These are phyloP conservation scores for Nyctanthes arbortristis DNA, from an alignment of 257 asterid species.

Conservation along the genomic window DNA sequence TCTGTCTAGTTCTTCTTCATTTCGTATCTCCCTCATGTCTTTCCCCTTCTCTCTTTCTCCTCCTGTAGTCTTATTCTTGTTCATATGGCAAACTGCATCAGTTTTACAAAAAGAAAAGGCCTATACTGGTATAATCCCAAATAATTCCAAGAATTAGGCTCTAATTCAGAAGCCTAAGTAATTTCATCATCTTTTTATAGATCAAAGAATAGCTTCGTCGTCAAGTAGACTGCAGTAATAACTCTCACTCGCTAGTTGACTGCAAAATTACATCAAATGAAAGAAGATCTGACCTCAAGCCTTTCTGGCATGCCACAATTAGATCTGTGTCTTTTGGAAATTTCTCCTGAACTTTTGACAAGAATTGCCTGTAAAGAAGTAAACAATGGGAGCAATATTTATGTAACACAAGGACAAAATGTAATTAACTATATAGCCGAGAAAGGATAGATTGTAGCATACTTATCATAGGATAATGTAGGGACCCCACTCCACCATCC, in stretches of 20 bases:
- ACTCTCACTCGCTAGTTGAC: neutral
- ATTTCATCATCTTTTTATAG: neutral
- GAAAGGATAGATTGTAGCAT: conserved; percentile 21
- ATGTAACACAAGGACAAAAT: conserved; percentile 6
- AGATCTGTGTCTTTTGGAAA: conserved; percentile 82
- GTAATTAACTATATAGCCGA: conserved; percentile 4
- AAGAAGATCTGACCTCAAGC: conserved; percentile 71
- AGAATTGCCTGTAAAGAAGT: conserved; percentile 53
- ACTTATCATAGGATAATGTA: conserved; percentile 67
- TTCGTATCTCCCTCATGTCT: no score
- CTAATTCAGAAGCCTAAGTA: neutral
- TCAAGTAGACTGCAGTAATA: neutral
- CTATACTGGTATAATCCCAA: neutral
- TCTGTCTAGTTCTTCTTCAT: no score
- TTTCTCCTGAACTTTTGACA: conserved; percentile 67
- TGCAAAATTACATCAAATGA: conserved; percentile 18
- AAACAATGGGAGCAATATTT: conserved; percentile 3
- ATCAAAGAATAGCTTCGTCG: neutral
- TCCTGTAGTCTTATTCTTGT: no score
- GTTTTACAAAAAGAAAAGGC: neutral
- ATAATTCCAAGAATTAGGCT: neutral
- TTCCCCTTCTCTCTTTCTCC: no score
- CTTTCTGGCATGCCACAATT: conserved; percentile 94
- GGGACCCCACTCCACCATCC: conserved; percentile 99
- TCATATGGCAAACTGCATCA: no score